Conservation (phyloP, 352 stramenopile genomes). For the Phytophthora rubi region DNA sequence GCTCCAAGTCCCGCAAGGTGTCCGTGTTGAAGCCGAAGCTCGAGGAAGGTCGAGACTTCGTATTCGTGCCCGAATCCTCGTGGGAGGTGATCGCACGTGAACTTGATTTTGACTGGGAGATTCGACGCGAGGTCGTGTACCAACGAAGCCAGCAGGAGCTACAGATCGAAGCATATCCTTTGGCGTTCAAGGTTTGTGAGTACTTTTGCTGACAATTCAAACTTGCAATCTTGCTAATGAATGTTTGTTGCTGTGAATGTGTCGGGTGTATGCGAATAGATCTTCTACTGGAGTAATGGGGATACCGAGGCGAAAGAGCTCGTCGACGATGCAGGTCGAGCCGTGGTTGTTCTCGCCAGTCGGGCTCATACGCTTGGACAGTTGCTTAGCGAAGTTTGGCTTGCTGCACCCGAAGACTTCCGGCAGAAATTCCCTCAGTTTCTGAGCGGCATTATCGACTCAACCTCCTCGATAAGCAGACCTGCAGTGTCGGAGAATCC, state of each 20-base stretch:
- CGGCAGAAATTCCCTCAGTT: constrained; percentile 23
- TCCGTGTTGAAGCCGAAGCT: background rate
- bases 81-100: background rate
- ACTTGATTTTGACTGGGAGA: constrained; percentile 3
- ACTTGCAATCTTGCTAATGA: background rate
- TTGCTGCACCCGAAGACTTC: constrained; percentile 18
- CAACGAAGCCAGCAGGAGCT: background rate
- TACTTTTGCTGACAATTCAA: background rate
- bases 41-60: background rate
- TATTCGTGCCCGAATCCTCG: background rate
- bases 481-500: background rate
- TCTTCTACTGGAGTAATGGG: constrained; percentile 22
- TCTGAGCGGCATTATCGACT: constrained; percentile 7
- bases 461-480: background rate
- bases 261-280: constrained; percentile 1
- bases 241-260: background rate
- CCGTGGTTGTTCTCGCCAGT: constrained; percentile 24
- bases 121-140: background rate
- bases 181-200: constrained; percentile 24
- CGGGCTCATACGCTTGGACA: constrained; percentile 20
- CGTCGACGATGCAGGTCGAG: constrained; percentile 7
- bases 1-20: background rate
- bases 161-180: constrained; percentile 17
- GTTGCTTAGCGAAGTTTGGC: constrained; percentile 30
- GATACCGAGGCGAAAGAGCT: constrained; percentile 15